Evolutionary conservation across 2,329 filamentous ascomycete species (phyloP), one percentile per base, ranked within the genome.

Genomic region (Xylaria hypoxylon): DNA sequence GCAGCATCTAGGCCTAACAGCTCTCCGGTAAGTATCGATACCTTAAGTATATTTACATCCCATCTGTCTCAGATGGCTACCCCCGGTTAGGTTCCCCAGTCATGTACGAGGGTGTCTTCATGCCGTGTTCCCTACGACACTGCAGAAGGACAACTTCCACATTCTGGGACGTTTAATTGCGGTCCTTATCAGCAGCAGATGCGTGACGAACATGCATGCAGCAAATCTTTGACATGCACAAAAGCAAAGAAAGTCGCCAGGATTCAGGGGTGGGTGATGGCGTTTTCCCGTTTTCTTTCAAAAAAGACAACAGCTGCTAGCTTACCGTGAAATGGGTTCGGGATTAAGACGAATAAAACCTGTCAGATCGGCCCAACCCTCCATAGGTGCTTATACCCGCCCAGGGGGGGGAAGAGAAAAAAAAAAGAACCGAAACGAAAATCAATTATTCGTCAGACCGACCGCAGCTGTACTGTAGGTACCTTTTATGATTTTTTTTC

Each of bases 171-270:
- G 45, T 53, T 55, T 42, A 40, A 56, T 60, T 60, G 51, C 35
- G 19, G 15, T 47, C 7, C 42, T 31, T 42, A 55, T 50, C 45
- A 59, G 38, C 47, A 42, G 55, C 40, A 64, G 48, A 50, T 50
- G 51, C 35, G 63, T 52, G 57, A 57, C 57, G 44, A 38, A 38
- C 51, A 65, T 65, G 63, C 63, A 65, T 61, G 63, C 57, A 61
- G 57, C 51, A 65, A 45, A 65, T 50, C 51, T 61, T 51, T 57
- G 58, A 52, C 52, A 61, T 35, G 47, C 50, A 26, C 56, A 64
- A 64, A 64, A 60, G 62, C 24, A 64, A 61, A 38, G 15, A 51
- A 51, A 33, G 26, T 40, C 15, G 15, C 13, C 11, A 24, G 42
- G 26, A 13, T 17, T n/a, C 15, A 45, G 42, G 35, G 38, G 38